These are phyloP conservation scores for Auriscalpium vulgare DNA, from an alignment of 768 basidiomycete species.

Conservation along the genomic window DNA sequence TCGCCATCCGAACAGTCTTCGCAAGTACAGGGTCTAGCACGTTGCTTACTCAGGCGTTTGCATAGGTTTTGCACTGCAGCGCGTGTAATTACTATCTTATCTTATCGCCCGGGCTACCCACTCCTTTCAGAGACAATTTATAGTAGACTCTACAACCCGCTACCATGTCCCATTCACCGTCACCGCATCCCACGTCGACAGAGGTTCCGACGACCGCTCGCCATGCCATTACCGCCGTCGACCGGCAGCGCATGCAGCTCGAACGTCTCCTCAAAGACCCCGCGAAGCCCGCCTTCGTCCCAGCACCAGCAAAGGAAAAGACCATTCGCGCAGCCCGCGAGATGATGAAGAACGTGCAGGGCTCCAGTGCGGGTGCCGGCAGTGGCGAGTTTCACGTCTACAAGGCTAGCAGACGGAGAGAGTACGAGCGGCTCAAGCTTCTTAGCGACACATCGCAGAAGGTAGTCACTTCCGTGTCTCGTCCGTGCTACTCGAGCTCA, in stretches of 20 bases:
- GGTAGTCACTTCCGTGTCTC: conserved; percentile 35
- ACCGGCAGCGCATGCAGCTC: conserved; percentile 58
- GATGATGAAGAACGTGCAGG: conserved; percentile 99
- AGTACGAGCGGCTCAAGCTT: conserved; percentile 89
- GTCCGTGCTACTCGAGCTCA: not conserved
- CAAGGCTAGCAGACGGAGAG: conserved; percentile 87
- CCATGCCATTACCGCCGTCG: conserved; percentile 44
- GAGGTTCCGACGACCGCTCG: conserved; percentile 17
- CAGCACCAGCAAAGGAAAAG: conserved; percentile 77
- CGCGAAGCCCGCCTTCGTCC: conserved; percentile 69
- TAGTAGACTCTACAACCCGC: not conserved
- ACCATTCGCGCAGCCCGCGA: conserved; percentile 74
- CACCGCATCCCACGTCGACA: conserved; percentile 18
- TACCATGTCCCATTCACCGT: conserved; percentile 22
- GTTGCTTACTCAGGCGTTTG: no score
- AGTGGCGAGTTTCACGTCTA: conserved; percentile 99
- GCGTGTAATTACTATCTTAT: no score
- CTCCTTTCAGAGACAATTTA: no score
- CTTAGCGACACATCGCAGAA: conserved; percentile 78
- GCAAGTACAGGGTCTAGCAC: no score
- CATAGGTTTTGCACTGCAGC: no score
- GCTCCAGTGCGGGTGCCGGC: conserved; percentile 94
- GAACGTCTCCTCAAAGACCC: conserved; percentile 89
- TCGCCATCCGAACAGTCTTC: no score
- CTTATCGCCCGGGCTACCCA: no score